Base-by-base conservation (phyloP, 306 rosid species). In the Cicer bijugum region DNA sequence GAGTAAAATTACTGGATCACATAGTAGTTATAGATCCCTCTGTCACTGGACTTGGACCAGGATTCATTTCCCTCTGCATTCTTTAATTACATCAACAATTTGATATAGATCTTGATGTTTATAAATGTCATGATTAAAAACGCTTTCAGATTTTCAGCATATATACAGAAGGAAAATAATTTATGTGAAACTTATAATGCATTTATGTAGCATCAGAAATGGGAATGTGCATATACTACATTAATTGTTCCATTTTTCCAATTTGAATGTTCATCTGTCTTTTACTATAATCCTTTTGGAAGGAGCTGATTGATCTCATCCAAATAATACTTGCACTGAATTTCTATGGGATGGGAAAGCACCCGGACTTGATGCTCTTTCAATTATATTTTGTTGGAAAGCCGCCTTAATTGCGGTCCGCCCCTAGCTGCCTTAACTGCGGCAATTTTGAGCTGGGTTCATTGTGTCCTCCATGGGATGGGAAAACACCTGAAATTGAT, bases 1-100 rank as follows among this genome's bases (percentile, higher is more conserved):
- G 35, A 28, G 35, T 28, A 63, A 71, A 52, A 62, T 43, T 3
- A 46, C 69, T 6, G 53, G 77, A 71, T 61, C 66, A 62, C 44
- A n/a, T 42, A 9, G 71, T 28, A 23, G 33, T 23, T 23, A 23
- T 23, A 23, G 33, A 2, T 23, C 33, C 33, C 33, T 23, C 33
- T 23, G 33, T 23, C 33, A 23, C 33, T 23, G 33, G 33, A 23
- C 33, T 23, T 23, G 33, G 33, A 23, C 3, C 33, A 23, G 28
- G 28, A 28, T 28, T 28, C 35, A 28, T 28, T 28, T 28, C 35
- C 5, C 35, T 28, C 35, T 4, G 5, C 35, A 28, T 28, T 28
- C 39, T 9, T 33, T 33, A 52, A 14, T 61, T 10, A 17, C 77
- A 28, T 28, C 5, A 28, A 28, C 35, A 28, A 37, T 67, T 62